A percentile compares a stretch with the other conserved stretches of the same genome.
phyloP scores from a whole-genome alignment of 2,329 filamentous ascomycete genomes.

The Proliferodiscus dingleyae region DNA sequence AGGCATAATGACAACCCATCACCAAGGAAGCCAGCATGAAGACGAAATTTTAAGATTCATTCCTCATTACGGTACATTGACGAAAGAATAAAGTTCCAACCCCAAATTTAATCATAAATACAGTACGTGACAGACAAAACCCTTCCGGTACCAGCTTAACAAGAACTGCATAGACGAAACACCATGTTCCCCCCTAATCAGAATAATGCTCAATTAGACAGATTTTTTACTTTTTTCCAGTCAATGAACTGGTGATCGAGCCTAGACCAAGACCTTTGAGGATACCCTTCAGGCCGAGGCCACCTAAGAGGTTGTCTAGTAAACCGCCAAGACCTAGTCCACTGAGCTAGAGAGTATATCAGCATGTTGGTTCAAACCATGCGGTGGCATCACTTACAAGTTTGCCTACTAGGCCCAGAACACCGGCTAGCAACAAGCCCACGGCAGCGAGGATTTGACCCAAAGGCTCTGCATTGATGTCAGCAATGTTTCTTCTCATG shows the following conservation, averaged over 20 bases:
- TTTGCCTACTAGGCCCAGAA: constrained; percentile 78
- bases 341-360: constrained; percentile 36
- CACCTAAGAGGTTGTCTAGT: constrained; percentile 73
- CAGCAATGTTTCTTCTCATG: not conserved
- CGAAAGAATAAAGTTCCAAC: not conserved
- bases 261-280: constrained; percentile 68
- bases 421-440: constrained; percentile 74
- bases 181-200: too few species aligned
- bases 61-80: not conserved
- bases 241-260: constrained; percentile 36
- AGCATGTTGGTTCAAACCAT: not conserved
- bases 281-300: constrained; percentile 70
- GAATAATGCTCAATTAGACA: too few species aligned
- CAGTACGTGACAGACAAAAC: too few species aligned
- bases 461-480: constrained; percentile 59
- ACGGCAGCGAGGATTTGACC: constrained; percentile 92
- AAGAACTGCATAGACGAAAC: too few species aligned
- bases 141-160: too few species aligned
- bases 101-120: not conserved
- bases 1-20: too few species aligned
- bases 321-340: constrained; percentile 79
- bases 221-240: constrained; percentile 42
- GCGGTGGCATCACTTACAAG: constrained; percentile 35
- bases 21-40: too few species aligned
- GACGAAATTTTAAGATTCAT: not conserved